Base-by-base conservation (phyloP, 108 stramenopile species). In the Tribonema minus region DNA sequence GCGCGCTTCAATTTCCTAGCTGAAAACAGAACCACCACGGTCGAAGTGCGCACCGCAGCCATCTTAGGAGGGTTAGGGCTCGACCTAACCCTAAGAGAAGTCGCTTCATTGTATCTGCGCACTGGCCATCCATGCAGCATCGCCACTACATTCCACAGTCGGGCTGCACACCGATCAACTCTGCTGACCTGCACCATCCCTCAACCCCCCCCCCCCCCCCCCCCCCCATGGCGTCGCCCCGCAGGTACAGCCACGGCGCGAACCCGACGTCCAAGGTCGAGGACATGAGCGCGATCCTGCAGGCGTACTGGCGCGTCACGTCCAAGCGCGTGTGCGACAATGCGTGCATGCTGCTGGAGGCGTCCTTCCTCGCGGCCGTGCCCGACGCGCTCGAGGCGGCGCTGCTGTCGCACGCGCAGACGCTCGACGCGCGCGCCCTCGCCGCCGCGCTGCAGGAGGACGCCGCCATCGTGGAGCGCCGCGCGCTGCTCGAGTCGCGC, bases 301-400 rank as follows among this genome's bases (percentile, higher is more conserved):
- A 74, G 70, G 82, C 82, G 2, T 83, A 83, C 34, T 83, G 82
- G 82, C 72, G 79, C 65, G 73, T 83, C 12, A 79, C 82, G 2
- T 80, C 80, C 25, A 70, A 75, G 66, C 80, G 82, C 1, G 64
- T 83, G 3, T 66, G 81, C 37, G 82, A 83, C 72, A 83, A 83
- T 74, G 70, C 79, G 15, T 83, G 82, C 80, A 83, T 83, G 82
- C 31, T 63, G 5, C 41, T 83, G 73, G 82, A 83, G 35, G 34
- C 72, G 9, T 65, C 68, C 29, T 83, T 83, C 38, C 29, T 74
- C 25, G 72, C 62, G 6, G 20, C n/a, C 3, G 65, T 76, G 1
- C 66, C 81, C 26, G 62, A 54, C 29, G 6, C 32, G 30, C 35
- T 83, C 4, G 80, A 83, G 72, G 74, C 72, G 6, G 63, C 63